Conservation (phyloP, 2,329 filamentous ascomycete genomes). For the Aspergillus sergii region DNA sequence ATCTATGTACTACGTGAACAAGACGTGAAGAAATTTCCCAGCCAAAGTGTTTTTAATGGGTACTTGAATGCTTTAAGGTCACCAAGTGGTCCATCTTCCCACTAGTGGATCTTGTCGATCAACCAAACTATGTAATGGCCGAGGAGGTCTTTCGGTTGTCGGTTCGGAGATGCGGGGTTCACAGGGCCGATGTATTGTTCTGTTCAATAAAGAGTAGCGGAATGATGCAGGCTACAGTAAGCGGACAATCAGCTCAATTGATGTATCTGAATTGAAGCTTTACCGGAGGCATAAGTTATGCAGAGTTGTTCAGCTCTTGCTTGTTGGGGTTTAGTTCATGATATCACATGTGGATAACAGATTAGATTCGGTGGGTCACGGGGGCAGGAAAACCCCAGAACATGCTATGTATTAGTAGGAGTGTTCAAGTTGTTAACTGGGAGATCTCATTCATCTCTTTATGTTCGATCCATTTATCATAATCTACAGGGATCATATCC, state of each 20-base stretch:
- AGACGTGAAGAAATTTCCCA: not conserved
- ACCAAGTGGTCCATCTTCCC: not conserved
- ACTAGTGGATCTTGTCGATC: not conserved
- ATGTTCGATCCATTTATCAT: not conserved
- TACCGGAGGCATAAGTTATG: not conserved
- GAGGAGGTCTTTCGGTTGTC: conserved; percentile 18
- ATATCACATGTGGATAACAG: conserved; percentile 3
- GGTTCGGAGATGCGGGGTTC: conserved; percentile 20
- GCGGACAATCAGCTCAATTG: not conserved
- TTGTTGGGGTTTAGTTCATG: not conserved
- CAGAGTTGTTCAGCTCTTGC: not conserved
- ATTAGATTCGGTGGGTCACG: not conserved
- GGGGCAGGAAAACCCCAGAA: not conserved
- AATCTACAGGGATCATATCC: not conserved
- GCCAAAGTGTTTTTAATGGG: not conserved
- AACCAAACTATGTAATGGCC: not conserved
- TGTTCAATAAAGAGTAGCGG: not conserved
- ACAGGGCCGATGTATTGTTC: not conserved
- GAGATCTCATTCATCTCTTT: not conserved
- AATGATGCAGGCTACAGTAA: not conserved
- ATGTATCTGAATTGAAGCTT: not conserved
- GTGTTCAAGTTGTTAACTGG: not conserved
- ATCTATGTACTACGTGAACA: not conserved
- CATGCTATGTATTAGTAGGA: not conserved
- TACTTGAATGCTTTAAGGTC: not conserved